These are phyloP conservation scores for Saccharomycopsis crataegensis DNA, from an alignment of 1,139 yeast species.

Conservation along the genomic window DNA sequence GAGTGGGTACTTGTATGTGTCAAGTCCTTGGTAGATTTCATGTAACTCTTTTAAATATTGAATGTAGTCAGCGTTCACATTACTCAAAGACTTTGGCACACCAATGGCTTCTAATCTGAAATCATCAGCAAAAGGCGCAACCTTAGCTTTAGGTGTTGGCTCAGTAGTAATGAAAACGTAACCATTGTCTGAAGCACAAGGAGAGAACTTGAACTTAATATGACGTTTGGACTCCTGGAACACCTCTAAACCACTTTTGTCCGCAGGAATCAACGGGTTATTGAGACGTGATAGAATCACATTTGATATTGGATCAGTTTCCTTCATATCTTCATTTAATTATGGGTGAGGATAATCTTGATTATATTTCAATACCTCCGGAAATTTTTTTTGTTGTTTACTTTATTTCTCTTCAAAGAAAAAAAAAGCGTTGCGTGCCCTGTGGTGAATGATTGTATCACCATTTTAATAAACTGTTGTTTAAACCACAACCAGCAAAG, in stretches of 20 bases:
- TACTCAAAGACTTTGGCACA: conserved; percentile 26
- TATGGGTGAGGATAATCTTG: neutral
- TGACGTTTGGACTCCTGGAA: conserved; percentile 29
- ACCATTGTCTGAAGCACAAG: conserved; percentile 33
- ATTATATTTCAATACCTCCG: neutral
- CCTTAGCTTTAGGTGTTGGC: conserved; percentile 24
- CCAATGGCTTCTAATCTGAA: conserved; percentile 33
- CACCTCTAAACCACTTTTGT: conserved; percentile 26
- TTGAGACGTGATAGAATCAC: conserved; percentile 32
- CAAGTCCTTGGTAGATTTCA: conserved; percentile 32
- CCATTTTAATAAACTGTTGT: no score
- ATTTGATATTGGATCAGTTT: conserved; percentile 32
- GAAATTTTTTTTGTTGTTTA: no score
- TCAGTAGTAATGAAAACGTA: conserved; percentile 32
- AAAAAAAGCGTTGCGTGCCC: no score
- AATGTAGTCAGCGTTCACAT: conserved; percentile 28
- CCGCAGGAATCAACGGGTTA: conserved; percentile 28
- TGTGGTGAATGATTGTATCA: no score
- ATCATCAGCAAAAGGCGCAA: conserved; percentile 26
- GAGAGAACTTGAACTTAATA: conserved; percentile 35
- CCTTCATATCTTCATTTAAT: conserved; percentile 18
- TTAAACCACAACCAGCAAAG: no score
- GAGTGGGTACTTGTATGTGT: conserved; percentile 32
- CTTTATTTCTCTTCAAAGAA: no score
- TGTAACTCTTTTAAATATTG: conserved; percentile 33